These are phyloP conservation scores for Leccinum laetum DNA, from an alignment of 1,284 basidiomycete species.

Conservation along the genomic window DNA sequence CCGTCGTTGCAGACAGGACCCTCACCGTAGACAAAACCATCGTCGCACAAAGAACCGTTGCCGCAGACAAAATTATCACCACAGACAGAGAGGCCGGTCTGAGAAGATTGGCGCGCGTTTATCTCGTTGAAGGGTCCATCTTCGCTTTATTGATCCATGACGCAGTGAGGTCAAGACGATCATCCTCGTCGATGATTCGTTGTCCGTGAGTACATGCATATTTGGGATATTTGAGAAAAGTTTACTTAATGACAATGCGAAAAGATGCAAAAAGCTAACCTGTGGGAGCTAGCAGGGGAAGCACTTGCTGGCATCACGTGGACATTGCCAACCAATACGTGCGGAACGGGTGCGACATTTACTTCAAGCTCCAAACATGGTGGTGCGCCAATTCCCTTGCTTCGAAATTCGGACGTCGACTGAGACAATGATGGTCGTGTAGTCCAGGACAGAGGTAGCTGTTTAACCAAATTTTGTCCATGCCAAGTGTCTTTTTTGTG, in stretches of 20 bases:
- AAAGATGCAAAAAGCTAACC: neutral
- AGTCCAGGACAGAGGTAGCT: too few species aligned
- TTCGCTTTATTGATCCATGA: neutral
- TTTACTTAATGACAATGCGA: neutral
- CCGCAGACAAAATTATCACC: neutral
- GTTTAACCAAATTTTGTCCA: too few species aligned
- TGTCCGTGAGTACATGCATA: neutral
- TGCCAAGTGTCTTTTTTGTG: too few species aligned
- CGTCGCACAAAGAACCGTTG: neutral
- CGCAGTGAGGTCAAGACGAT: neutral
- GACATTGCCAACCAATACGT: neutral
- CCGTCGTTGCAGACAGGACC: neutral
- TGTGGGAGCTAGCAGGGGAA: neutral
- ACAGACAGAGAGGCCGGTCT: neutral
- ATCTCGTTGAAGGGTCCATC: neutral
- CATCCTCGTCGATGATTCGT: neutral
- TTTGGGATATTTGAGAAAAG: neutral
- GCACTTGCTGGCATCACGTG: neutral
- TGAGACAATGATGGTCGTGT: too few species aligned
- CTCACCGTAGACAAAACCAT: too few species aligned
- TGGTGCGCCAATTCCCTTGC: too few species aligned
- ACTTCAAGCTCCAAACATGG: too few species aligned
- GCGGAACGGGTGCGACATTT: neutral
- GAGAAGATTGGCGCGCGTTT: neutral
- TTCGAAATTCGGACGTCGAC: too few species aligned